A percentile compares a stretch with the other conserved stretches of the same genome.
These are phyloP conservation scores for Ramaria rubella DNA, from an alignment of 768 basidiomycete genomes.

Conservation along the genomic window DNA sequence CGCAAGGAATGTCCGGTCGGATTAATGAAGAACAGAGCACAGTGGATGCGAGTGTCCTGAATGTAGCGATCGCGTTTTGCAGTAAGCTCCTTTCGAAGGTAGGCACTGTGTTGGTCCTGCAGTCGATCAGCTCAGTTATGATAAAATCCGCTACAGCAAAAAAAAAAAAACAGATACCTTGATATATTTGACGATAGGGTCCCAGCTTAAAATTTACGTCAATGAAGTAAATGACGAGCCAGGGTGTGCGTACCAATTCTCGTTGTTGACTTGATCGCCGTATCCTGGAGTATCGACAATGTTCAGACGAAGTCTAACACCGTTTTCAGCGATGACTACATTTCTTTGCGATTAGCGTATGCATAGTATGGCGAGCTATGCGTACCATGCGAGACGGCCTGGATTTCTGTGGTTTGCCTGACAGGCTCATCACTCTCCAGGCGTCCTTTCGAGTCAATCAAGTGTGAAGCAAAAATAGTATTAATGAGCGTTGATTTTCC, in stretches of 20 bases:
- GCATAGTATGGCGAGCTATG: conserved; percentile 14
- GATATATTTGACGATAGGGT: conserved; percentile 98
- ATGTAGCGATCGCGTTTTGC: conserved; percentile 99
- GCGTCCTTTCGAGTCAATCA: conserved; percentile 96
- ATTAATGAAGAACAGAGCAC: conserved; percentile 96
- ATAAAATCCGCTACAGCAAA: background rate
- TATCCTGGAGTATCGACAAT: conserved; percentile 99
- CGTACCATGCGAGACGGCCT: conserved; percentile 88
- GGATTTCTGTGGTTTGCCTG: conserved; percentile 95
- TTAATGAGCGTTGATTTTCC: conserved; percentile 99
- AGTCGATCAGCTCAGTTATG: conserved; percentile 3
- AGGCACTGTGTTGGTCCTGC: conserved; percentile 92
- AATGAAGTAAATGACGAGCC: background rate
- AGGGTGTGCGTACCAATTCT: conserved; percentile 69
- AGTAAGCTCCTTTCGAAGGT: conserved; percentile 96
- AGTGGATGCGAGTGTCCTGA: conserved; percentile 97
- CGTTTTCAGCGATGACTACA: conserved; percentile 91
- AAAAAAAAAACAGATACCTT: conserved; percentile 34
- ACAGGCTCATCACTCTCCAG: conserved; percentile 81
- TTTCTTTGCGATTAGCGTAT: background rate
- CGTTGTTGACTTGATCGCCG: conserved; percentile 98
- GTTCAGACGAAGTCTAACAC: conserved; percentile 89
- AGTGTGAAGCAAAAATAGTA: conserved; percentile 97
- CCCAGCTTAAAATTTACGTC: conserved; percentile 64
- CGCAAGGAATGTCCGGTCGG: conserved; percentile 97